Base-by-base conservation (phyloP, 805 yeast species). In the Pichia cabralensis region DNA sequence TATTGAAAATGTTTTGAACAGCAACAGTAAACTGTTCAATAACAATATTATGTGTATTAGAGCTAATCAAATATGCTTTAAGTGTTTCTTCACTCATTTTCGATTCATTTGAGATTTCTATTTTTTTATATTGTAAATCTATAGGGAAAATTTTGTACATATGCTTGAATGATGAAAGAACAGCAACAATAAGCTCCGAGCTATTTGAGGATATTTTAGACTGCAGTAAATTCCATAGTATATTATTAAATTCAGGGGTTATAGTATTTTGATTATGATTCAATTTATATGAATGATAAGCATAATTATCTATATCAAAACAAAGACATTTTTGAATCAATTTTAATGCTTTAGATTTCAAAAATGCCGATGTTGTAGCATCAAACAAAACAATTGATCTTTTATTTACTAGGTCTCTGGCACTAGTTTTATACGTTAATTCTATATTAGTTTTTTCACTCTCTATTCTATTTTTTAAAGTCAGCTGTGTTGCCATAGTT, bases 351-450 rank as follows among this genome's bases (percentile, higher is more conserved):
- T 38, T 32, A 10, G 28, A n/a, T 25, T 41, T 35, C 11, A 49
- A 33, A 11, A 25, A 32, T 2, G 37, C 27, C 8, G 29, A 36
- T 6, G 12, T 13, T 12, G 45, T 25, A 11, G 52, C 52, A 38
- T 56, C 60, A 34, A 53, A 46, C 5, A 56, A 21, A 3, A 49
- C 38, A 18, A 55, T 60, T 2, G 69, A 52, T 35, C 65, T 61
- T 23, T 61, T 59, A 40, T 72, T 76, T 4, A 73, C 53, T 4
- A 69, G 52, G 1, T 64, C 59, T 41, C 81, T 53, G 4, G 68
- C 59, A 36, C 72, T 78, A n/a, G 67, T 55, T 36, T 59, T 57
- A 19, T 57, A 58, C 16, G 68, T 46, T 9, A 71, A 38, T 22
- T 61, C 63, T 7, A 60, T 51, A 9, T 20, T 13, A 4, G 20